Percentiles rank a stretch among this genome's conserved stretches.
Conservation (phyloP, 768 basidiomycete genomes). For the Kondoa subrosea region DNA sequence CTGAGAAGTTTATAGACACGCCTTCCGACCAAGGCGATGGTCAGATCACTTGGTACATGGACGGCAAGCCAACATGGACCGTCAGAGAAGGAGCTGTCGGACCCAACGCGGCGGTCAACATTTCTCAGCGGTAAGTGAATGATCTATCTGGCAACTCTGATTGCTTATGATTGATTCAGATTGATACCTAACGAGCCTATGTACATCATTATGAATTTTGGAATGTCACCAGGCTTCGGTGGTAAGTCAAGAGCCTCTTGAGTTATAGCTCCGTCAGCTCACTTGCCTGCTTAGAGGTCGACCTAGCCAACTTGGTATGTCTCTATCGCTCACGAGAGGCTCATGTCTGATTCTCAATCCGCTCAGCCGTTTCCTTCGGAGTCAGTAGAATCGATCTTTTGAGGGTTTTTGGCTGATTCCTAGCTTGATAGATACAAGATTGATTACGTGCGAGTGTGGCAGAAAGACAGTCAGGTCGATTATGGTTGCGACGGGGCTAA, state of each 20-base stretch:
- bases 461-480: constrained; percentile 30
- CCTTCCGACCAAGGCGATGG: neutral
- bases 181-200: constrained; percentile 8
- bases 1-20: neutral
- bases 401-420: constrained; percentile 47
- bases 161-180: neutral
- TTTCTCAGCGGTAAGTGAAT: neutral
- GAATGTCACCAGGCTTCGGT: constrained; percentile 49
- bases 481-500: neutral
- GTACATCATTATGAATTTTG: constrained; percentile 6
- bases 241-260: no score
- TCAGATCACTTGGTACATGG: neutral
- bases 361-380: neutral
- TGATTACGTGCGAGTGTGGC: constrained; percentile 81
- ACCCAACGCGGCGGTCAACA: neutral
- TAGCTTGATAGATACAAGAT: constrained; percentile 42
- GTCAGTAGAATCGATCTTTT: constrained; percentile 39
- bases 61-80: neutral
- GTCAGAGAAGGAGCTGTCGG: neutral
- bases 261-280: no score
- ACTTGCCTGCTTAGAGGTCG: constrained; percentile 33
- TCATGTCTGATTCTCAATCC: no score
- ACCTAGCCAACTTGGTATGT: neutral
- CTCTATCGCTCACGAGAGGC: neutral
- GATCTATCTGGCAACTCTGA: neutral